Evolutionary conservation across 2,329 filamentous ascomycete species (phyloP).

Genomic region (Periconia sp.): DNA sequence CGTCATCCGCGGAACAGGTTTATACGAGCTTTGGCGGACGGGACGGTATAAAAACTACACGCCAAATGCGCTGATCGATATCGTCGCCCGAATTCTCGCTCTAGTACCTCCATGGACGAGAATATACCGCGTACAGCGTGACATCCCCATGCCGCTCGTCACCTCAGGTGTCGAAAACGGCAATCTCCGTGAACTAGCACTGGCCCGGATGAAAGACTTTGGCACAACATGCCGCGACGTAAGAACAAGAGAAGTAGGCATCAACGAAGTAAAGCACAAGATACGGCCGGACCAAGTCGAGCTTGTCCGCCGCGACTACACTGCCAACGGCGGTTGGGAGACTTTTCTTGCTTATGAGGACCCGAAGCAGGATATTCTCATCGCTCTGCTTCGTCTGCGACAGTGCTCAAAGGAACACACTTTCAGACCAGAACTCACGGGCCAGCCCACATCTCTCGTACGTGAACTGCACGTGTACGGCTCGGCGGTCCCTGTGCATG

Average conservation of each 20-base stretch:
- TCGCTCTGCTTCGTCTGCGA: constrained; percentile 84
- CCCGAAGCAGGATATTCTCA: constrained; percentile 96
- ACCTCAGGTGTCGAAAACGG: constrained; percentile 98
- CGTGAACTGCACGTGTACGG: constrained; percentile 97
- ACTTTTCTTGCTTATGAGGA: constrained; percentile 98
- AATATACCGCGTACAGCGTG: constrained; percentile 97
- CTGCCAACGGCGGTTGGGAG: constrained; percentile 96
- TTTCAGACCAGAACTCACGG: constrained; percentile 83
- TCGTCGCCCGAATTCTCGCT: constrained; percentile 94
- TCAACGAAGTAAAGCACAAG: constrained; percentile 99
- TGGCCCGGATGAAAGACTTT: constrained; percentile 99
- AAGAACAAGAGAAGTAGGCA: constrained; percentile 92
- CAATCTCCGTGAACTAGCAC: constrained; percentile 88
- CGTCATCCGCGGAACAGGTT: constrained; percentile 92
- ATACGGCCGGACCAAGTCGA: constrained; percentile 96
- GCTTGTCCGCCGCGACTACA: constrained; percentile 90
- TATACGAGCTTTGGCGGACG: constrained; percentile 97
- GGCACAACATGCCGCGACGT: constrained; percentile 97
- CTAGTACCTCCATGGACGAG: constrained; percentile 96
- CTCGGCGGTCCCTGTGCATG: constrained; percentile 95
- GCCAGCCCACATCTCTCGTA: constrained; percentile 89
- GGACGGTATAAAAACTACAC: constrained; percentile 99
- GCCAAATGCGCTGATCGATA: constrained; percentile 92
- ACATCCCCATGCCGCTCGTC: constrained; percentile 99
- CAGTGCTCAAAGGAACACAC: constrained; percentile 94